Evolutionary conservation across 2,329 filamentous ascomycete genomes (phyloP).

Genomic region (Colletotrichum plurivorum): DNA sequence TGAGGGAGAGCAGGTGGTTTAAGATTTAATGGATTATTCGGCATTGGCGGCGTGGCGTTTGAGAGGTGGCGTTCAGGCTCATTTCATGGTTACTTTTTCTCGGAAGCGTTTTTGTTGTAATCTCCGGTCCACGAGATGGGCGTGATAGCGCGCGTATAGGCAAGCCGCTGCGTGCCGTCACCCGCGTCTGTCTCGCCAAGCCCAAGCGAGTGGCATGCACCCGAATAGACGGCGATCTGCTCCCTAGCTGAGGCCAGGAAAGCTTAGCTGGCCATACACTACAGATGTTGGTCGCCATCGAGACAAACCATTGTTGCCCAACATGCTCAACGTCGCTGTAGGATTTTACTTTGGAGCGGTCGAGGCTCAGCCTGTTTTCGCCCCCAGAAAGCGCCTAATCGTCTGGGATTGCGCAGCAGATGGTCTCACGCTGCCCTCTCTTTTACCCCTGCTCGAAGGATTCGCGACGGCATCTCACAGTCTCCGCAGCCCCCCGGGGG

Average conservation of each 20-base stretch:
- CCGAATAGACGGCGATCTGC: slow-evolving; percentile 3
- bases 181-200: slow-evolving; percentile 8
- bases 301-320: not conserved
- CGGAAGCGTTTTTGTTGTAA: not conserved
- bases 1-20: not conserved
- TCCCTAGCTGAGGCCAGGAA: slow-evolving; percentile 14
- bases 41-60: slow-evolving; percentile 15
- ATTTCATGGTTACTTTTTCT: not conserved
- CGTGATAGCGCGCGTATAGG: no score
- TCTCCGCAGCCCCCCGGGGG: slow-evolving; percentile 6
- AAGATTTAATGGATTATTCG: slow-evolving; percentile 4
- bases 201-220: not conserved
- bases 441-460: slow-evolving; percentile 32
- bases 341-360: slow-evolving; percentile 7
- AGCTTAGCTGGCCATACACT: slow-evolving; percentile 4
- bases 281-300: not conserved
- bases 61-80: not conserved
- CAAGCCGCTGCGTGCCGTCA: not conserved
- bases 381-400: not conserved
- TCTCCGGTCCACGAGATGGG: no score
- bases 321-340: not conserved
- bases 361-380: not conserved
- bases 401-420: not conserved
- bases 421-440: not conserved
- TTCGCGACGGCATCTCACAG: slow-evolving; percentile 23